These are phyloP conservation scores for Actinomucor elegans DNA, from an alignment of 371 early-diverging fungal genomes.

Conservation along the genomic window DNA sequence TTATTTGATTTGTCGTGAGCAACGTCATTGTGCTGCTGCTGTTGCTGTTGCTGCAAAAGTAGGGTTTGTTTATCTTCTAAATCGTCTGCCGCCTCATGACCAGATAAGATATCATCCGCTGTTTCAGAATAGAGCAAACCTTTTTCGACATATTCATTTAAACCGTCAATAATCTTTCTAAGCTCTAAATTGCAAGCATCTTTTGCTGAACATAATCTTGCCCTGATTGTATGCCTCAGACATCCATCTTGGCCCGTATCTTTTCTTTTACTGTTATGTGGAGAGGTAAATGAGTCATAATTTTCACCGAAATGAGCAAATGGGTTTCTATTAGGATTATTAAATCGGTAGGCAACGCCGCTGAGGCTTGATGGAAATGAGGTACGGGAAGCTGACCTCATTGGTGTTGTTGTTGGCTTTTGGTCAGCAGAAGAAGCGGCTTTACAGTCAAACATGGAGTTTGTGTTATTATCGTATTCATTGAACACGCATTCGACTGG, in stretches of 20 bases:
- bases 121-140: slow-evolving; percentile 63
- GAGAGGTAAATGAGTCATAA: neutral
- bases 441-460: too few species aligned
- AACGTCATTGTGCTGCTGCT: neutral
- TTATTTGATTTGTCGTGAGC: neutral
- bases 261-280: neutral
- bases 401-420: neutral
- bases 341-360: slow-evolving; percentile 10
- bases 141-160: slow-evolving; percentile 72
- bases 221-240: slow-evolving; percentile 30
- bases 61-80: neutral
- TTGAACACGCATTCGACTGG: too few species aligned
- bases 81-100: slow-evolving; percentile 7
- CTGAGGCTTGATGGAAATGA: neutral
- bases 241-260: neutral
- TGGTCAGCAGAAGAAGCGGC: neutral
- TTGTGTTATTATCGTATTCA: too few species aligned
- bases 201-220: slow-evolving; percentile 42
- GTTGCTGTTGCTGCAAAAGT: neutral
- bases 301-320: slow-evolving; percentile 12
- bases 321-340: slow-evolving; percentile 10
- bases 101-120: slow-evolving; percentile 27
- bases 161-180: slow-evolving; percentile 67
- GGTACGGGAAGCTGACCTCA: neutral
- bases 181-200: slow-evolving; percentile 51